Evolutionary conservation across 495 filamentous ascomycete species (phyloP).

Genomic region (Hyaloscypha finlandica): DNA sequence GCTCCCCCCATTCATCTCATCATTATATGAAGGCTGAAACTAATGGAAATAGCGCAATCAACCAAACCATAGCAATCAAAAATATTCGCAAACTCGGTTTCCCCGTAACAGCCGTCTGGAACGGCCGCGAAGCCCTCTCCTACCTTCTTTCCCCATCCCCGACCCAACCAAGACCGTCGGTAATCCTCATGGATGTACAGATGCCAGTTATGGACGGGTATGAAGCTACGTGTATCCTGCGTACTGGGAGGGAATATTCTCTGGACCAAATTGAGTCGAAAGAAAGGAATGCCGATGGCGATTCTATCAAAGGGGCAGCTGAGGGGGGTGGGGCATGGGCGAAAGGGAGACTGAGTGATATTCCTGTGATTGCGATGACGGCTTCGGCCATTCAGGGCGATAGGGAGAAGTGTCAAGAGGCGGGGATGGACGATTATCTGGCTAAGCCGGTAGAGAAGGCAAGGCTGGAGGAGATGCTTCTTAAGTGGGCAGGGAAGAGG

Average conservation of each 20-base stretch:
- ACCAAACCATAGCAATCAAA: constrained; percentile 73
- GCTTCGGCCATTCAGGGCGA: constrained; percentile 80
- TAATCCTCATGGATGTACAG: constrained; percentile 84
- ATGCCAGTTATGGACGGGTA: constrained; percentile 87
- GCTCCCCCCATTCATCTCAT: constrained; percentile 13
- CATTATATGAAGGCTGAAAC: not conserved
- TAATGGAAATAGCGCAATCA: constrained; percentile 52
- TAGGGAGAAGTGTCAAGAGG: constrained; percentile 69
- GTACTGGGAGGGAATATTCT: constrained; percentile 54
- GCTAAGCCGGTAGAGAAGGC: constrained; percentile 73
- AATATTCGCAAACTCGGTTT: constrained; percentile 75
- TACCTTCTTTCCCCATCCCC: constrained; percentile 48
- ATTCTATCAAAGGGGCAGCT: not conserved
- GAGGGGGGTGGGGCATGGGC: not conserved
- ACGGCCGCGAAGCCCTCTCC: constrained; percentile 73
- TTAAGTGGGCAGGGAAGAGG: constrained; percentile 49
- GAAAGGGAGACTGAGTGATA: constrained; percentile 26
- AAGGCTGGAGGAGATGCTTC: constrained; percentile 68
- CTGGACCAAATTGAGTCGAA: constrained; percentile 24
- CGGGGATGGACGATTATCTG: constrained; percentile 84
- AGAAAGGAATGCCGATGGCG: constrained; percentile 38
- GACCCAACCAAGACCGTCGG: constrained; percentile 54
- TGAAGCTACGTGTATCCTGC: constrained; percentile 66
- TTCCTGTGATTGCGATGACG: constrained; percentile 82
- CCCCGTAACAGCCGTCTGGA: constrained; percentile 65